Evolutionary conservation across 768 basidiomycete genomes (phyloP), one percentile per base, ranked within the genome.

Genomic region (Calvatia gigantea): DNA sequence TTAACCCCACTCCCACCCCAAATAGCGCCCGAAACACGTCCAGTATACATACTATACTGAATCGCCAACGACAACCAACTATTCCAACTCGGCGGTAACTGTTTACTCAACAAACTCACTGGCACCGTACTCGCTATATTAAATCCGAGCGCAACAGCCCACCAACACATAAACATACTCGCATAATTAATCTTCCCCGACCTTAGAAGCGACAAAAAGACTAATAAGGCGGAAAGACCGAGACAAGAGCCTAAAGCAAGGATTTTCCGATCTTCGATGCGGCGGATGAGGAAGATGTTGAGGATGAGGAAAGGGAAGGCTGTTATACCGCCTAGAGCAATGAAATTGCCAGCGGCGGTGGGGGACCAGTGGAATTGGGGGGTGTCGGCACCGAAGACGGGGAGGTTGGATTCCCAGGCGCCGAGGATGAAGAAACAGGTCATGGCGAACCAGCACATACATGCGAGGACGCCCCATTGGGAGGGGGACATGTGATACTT

Each of bases 361-460:
- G 84, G 85, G 14, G 79, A 76, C 74, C 80, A 86, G 62, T 75
- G 66, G 63, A 86, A 55, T 55, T 48, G 37, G 37, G 54, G 78
- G 11, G 62, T 65, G 23, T 60, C 62, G 47, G 78, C 75, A 17
- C 80, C 77, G 62, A 80, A 86, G 54, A 86, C 76, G 37, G 84
- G 85, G 51, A 87, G 78, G 67, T 85, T 85, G 48, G 81, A 71
- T 67, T 88, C 85, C 84, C 83, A 86, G 14, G 80, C 78, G 8
- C 83, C 84, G 53, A 87, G 80, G 63, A 86, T 74, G 69, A 87
- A 85, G 73, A 86, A 87, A 66, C 78, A 84, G 21, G 81, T 74
- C 80, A 84, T 84, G 44, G 83, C 75, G 62, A 80, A 82, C 79
- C 84, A 87, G 65, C 83, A 86, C 81, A 87, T 85, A 61, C 80